Base-by-base conservation (phyloP, 2,329 filamentous ascomycete species). In the Triangularia verruculosa region DNA sequence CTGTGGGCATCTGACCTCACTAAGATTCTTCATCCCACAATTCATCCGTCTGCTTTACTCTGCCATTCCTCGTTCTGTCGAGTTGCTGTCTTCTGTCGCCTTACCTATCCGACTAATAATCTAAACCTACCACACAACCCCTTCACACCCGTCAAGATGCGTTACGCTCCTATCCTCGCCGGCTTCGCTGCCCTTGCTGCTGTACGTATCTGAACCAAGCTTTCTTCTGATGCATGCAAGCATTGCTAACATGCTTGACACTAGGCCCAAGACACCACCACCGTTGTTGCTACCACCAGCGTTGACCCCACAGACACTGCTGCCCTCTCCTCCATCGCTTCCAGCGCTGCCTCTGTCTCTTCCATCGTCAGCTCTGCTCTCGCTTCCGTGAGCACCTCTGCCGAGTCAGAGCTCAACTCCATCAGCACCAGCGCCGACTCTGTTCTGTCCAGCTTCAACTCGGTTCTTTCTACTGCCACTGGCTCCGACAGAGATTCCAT, bases 131-230 rank as follows among this genome's bases (percentile, higher is more conserved):
- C n/a, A n/a, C 22, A 47, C 13, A 27, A 32, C 25, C 25, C 24
- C 39, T 47, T 9, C 39, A 47, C 58, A 61, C 52, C 52, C 43
- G 17, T 62, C 71, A 78, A 66, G 28, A 84, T 84, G 82, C 79
- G 78, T 76, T 71, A 76, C 70, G 71, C 77, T 54, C 72, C 72
- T 59, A 64, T 80, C 60, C 57, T 82, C 67, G 64, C 77, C 47
- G 70, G 77, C 62, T 68, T 82, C 68, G 78, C 76, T 65, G 64
- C 71, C 51, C 17, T 72, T 65, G 72, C 65, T 59, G 63, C 69
- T 56, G 73, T 74, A 72, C 43, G 72, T 68, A 12, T 22, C 43
- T 25, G n/a, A 12, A 3, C 39, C 22, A 20, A 9, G 57, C 24
- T 17, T 22, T 13, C 22, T 5, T 17, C 24, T 34, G 13, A 39